Base-by-base conservation (phyloP, 2,329 filamentous ascomycete species). In the Talaromyces sp. region DNA sequence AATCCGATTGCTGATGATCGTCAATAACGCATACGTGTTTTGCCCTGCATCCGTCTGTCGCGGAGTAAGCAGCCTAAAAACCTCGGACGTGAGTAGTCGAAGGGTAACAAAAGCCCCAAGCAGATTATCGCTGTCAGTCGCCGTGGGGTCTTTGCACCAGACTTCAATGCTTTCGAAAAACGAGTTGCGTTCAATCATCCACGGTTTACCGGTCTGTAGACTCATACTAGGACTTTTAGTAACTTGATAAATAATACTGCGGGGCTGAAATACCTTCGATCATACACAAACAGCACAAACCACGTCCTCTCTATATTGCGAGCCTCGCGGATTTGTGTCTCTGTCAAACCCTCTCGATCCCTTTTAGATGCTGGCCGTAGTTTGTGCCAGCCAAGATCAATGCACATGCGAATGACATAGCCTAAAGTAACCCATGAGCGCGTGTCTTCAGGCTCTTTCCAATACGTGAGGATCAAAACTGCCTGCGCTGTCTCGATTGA, bases 371-470 rank as follows among this genome's bases (percentile, higher is more conserved):
- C 30, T 1, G 59, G 19, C 11, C 47, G 32, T 3, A 61, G 28
- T 53, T 44, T 58, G 28, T 61, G 59, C 59, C 59, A 61, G 22
- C 59, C 59, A 2, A 61, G 47, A 33, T 77, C 74, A 65, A 77
- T 75, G 44, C 71, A 72, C 70, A 79, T 74, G 11, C 76, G 68
- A 47, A 78, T 77, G 0, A 71, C 74, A 55, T 77, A 76, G 2
- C 76, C 77, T 13, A 78, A 62, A 5, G 71, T 69, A 6, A 75
- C 67, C 75, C 77, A 78, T 1, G 72, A 72, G 17, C 76, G 69
- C 7, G 71, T 77, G 62, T 79, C 77, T 1, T 75, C 71, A 1
- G 75, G 74, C 49, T 77, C 74, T 64, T 78, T 79, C 75, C 75
- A 78, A 63, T 77, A 77, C 1, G 76, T 78, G 1, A 75, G 62